Evolutionary conservation across 306 rosid genomes (phyloP), one percentile per base, ranked within the genome.

Genomic region (Argentina anserina): DNA sequence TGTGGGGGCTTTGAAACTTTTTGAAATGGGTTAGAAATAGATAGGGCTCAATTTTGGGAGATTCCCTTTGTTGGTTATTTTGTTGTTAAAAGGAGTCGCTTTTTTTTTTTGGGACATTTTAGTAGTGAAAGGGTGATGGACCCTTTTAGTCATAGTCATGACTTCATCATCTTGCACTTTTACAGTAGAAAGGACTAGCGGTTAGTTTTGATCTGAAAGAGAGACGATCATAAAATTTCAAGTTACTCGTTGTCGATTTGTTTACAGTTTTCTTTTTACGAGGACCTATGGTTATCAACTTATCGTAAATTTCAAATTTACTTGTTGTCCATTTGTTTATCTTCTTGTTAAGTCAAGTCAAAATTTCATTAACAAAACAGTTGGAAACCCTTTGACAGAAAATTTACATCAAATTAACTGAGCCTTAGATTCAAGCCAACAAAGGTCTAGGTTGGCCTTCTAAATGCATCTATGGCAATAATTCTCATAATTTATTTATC

Each of bases 401-500:
- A n/a, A n/a, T n/a, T n/a, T n/a, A n/a, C n/a, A n/a, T n/a, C 12
- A 43, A 18, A 43, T 18, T 6, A 9, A 45, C 2, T 17, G n/a
- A 15, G 50, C 6, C 17, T 3, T 46, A 46, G 18, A 47, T 17
- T 10, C 60, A 53, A 8, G 5, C 29, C 11, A 53, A 21, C 5
- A 7, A 25, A 58, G 7, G 64, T 28, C 9, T 58, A 6, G 34
- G 36, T 58, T 58, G 63, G 36, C 63, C 37, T 12, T 28, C 37
- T 58, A 12, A 58, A 58, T 5, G 64, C 33, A 63, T 28, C 56
- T 29, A 21, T 36, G 71, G 13, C 46, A 59, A 74, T 40, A 63
- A 46, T 31, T 42, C 26, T 64, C 33, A 67, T 77, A 11, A 70
- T 67, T 61, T 43, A 68, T 64, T 69, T 12, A 3, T 31, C 45